Evolutionary conservation across 2,329 filamentous ascomycete genomes (phyloP), one percentile per base, ranked within the genome.

Genomic region (Dactylella cylindrospora): DNA sequence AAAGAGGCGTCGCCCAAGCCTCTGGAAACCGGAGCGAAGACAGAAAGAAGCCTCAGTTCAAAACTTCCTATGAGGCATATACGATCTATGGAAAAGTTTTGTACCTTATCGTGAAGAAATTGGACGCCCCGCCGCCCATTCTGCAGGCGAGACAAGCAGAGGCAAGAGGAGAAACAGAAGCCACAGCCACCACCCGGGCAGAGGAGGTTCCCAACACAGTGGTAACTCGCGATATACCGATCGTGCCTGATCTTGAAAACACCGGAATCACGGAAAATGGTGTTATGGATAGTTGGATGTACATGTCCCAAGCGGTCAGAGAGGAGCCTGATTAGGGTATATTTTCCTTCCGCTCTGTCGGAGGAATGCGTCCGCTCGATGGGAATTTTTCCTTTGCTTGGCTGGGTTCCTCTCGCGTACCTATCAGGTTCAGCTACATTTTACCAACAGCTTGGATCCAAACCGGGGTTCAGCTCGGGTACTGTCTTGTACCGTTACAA

Each of bases 41-140:
- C 70, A 94, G 96, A 75, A 96, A 98, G 77, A 97, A 96, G 73
- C 75, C 95, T 68, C 82, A 80, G 15, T 81, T 96, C 76, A 84
- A 86, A 64, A 93, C 91, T 20, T 84, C 84, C 10, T 98, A 97
- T 74, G 90, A 97, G 70, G 91, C 93, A 6, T 97, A 97, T 74
- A 88, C 86, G 68, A 96, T 98, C 70, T 95, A 95, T 74, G 90
- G 93, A 8, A 86, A 89, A 67, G 89, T 95, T 39, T 77, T 98
- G 20, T 97, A 90, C 73, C 78, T 98, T 57, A 86, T 98, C 6
- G 84, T 98, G 70, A 84, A 83, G 73, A 61, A 45, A 32, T 23
- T 61, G 15, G 47, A 61, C 39, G n/a, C 33, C 19, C 47, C 47
- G 26, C 25, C 41, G n/a, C 28, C n/a, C 23, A 31, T n/a, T 19